phyloP scores from a whole-genome alignment of 441 rosid species.

The Kokia cookei region DNA sequence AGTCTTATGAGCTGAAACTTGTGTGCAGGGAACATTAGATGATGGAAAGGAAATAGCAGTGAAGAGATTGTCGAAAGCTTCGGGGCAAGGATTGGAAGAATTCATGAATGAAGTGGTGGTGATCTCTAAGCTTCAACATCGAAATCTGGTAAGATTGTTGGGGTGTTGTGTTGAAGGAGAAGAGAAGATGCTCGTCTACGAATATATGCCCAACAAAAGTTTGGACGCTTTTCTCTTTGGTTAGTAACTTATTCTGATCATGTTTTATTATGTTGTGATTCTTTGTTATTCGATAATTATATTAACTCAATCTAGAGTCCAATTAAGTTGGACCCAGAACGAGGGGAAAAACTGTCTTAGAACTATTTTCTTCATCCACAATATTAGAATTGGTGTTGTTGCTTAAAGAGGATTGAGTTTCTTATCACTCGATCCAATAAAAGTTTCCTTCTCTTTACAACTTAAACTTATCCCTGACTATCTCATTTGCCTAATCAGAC shows the following conservation, averaged over 20 bases:
- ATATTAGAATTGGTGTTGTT: too few species aligned
- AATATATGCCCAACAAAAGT: slow-evolving; percentile 28
- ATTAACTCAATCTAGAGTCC: too few species aligned
- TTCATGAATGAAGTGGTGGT: slow-evolving; percentile 30
- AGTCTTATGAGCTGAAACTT: neutral
- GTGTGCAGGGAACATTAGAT: slow-evolving; percentile 17
- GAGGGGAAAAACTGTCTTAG: too few species aligned
- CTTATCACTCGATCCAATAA: too few species aligned
- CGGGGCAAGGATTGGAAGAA: slow-evolving; percentile 31
- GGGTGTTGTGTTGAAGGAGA: slow-evolving; percentile 27
- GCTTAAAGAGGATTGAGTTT: too few species aligned
- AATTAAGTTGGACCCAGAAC: too few species aligned
- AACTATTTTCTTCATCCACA: too few species aligned
- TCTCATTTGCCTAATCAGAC: too few species aligned
- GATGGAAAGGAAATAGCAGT: slow-evolving; percentile 29
- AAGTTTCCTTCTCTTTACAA: too few species aligned
- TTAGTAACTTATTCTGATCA: neutral
- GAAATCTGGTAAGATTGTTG: slow-evolving; percentile 26
- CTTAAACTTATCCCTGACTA: too few species aligned
- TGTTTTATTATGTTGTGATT: neutral
- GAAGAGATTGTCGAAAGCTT: slow-evolving; percentile 25
- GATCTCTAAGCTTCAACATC: slow-evolving; percentile 29
- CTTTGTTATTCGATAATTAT: neutral
- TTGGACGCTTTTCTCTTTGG: slow-evolving; percentile 23
- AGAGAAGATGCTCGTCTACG: slow-evolving; percentile 29